Conservation (phyloP, 2,329 filamentous ascomycete genomes). For the Dactylonectria estremocensis region DNA sequence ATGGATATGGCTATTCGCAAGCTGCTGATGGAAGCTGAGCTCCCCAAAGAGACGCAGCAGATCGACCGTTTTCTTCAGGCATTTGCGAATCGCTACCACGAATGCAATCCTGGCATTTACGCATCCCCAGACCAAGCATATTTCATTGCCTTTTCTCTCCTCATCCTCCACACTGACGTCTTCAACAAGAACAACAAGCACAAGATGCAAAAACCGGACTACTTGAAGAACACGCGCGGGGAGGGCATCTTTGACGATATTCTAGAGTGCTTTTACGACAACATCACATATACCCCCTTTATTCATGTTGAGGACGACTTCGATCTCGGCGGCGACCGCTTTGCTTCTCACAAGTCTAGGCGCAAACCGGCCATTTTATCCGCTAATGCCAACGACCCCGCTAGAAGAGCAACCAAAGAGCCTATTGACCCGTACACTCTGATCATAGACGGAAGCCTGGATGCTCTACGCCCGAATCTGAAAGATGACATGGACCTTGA, state of each 20-base stretch:
- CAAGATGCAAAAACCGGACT: conserved; percentile 97
- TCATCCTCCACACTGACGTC: conserved; percentile 98
- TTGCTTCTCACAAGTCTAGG: conserved; percentile 79
- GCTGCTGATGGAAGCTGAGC: conserved; percentile 94
- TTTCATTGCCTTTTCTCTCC: conserved; percentile 95
- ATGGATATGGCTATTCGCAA: conserved; percentile 99
- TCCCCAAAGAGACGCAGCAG: conserved; percentile 98
- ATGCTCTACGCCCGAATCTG: conserved; percentile 85
- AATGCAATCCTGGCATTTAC: conserved; percentile 98
- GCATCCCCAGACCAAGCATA: conserved; percentile 94
- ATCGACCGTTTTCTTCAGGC: conserved; percentile 95
- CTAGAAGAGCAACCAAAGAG: conserved; percentile 79
- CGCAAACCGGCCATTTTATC: conserved; percentile 77
- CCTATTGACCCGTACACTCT: conserved; percentile 96
- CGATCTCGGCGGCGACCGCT: conserved; percentile 82
- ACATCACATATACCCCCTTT: conserved; percentile 97
- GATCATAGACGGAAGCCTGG: conserved; percentile 91
- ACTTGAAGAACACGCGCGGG: conserved; percentile 93
- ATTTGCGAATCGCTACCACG: conserved; percentile 96
- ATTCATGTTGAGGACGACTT: conserved; percentile 96
- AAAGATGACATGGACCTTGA: conserved; percentile 95
- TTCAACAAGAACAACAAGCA: conserved; percentile 99
- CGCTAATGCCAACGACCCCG: conserved; percentile 65
- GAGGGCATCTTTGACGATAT: conserved; percentile 96
- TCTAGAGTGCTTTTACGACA: conserved; percentile 97